Evolutionary conservation across 768 basidiomycete species (phyloP).

Genomic region (Lanmaoa rubissima): DNA sequence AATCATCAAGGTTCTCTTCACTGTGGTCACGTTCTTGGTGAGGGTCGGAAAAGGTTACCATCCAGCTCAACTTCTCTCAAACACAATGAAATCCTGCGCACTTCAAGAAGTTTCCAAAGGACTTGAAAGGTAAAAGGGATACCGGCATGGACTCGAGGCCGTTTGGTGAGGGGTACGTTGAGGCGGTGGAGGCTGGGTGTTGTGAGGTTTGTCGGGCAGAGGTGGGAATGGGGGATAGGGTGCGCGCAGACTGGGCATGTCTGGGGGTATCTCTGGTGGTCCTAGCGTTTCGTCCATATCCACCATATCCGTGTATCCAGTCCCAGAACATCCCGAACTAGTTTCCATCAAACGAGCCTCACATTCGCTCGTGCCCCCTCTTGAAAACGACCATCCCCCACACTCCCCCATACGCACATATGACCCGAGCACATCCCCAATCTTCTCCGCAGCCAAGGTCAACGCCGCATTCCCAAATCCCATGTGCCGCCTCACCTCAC

Average conservation of each 20-base stretch:
- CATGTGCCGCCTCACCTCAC: conserved; percentile 55
- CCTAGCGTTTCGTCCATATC: conserved; percentile 4
- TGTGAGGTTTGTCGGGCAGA: conserved; percentile 20
- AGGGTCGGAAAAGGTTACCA: no score
- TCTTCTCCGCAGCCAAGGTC: conserved; percentile 39
- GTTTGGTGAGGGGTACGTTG: conserved; percentile 50
- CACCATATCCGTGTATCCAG: conserved; percentile 30
- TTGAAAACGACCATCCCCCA: conserved; percentile 67
- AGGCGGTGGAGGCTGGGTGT: conserved; percentile 34
- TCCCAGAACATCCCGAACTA: conserved; percentile 50
- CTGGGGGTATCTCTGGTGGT: conserved; percentile 20
- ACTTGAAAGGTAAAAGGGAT: no score
- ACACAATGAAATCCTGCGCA: no score
- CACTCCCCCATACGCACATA: conserved; percentile 68
- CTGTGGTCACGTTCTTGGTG: no score
- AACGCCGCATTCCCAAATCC: conserved; percentile 51
- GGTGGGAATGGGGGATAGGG: conserved; percentile 30
- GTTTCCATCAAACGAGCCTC: conserved; percentile 52
- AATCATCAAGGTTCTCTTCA: no score
- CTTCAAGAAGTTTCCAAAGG: no score
- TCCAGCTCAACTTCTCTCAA: no score
- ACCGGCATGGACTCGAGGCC: conserved; percentile 22
- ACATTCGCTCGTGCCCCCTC: conserved; percentile 40
- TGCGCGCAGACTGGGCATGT: conserved; percentile 18
- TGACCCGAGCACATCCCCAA: conserved; percentile 41